A percentile compares a stretch with the other conserved stretches of the same genome.
These are phyloP conservation scores for Pseudocercospora vitis DNA, from an alignment of 2,329 filamentous ascomycete species.

Conservation along the genomic window DNA sequence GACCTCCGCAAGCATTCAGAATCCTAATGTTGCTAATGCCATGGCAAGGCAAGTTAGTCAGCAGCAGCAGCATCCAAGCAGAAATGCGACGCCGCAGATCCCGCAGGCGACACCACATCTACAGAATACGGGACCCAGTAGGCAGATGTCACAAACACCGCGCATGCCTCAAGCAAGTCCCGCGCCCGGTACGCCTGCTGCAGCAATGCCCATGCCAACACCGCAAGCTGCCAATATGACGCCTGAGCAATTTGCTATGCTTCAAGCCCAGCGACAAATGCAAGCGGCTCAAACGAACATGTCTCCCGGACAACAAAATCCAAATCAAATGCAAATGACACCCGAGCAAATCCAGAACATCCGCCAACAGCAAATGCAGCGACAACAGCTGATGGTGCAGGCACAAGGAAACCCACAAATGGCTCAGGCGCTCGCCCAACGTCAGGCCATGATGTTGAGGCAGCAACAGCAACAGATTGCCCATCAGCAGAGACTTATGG, in stretches of 20 bases:
- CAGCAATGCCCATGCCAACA: conserved; percentile 33
- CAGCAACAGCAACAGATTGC: conserved; percentile 32
- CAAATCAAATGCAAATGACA: conserved; percentile 26
- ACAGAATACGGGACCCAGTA: conserved; percentile 36
- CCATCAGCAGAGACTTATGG: conserved; percentile 23
- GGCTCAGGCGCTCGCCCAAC: conserved; percentile 28
- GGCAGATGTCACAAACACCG: conserved; percentile 41
- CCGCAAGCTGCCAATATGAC: conserved; percentile 32
- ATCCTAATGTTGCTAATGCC: conserved; percentile 28
- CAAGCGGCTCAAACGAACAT: conserved; percentile 32
- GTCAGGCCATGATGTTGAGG: conserved; percentile 27
- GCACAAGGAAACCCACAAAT: conserved; percentile 23
- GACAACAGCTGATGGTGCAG: conserved; percentile 32
- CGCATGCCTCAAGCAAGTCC: conserved; percentile 39
- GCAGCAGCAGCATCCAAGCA: conserved; percentile 39
- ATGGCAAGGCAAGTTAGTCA: conserved; percentile 43
- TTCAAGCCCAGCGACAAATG: conserved; percentile 36
- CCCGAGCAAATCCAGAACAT: conserved; percentile 39
- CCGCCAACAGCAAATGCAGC: conserved; percentile 36
- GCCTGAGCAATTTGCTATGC: conserved; percentile 36
- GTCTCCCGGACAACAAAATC: conserved; percentile 20
- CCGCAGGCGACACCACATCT: conserved; percentile 41
- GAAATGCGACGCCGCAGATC: conserved; percentile 42
- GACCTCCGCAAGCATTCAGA: conserved; percentile 59
- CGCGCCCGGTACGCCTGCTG: conserved; percentile 30